Evolutionary conservation across 164 flowering plant species (phyloP), one percentile per base, ranked within the genome.

Genomic region (Stephania cephalantha): DNA sequence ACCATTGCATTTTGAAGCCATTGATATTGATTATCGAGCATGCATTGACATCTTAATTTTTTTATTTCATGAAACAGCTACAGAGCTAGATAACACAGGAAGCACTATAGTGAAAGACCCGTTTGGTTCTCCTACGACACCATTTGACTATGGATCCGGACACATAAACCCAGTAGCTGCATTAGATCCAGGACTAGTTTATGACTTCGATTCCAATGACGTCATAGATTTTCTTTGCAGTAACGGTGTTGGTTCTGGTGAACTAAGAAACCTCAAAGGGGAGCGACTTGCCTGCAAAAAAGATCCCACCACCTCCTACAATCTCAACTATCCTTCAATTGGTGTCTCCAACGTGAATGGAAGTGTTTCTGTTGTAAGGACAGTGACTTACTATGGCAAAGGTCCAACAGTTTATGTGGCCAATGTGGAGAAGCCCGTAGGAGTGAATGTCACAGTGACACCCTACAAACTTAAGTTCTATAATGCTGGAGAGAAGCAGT

Each of bases 241-340:
- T 67, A 80, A 35, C 15, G 83, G 86, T 20, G 86, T 88, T 25
- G 80, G 76, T 53, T 79, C 84, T 48, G 82, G 76, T 69, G 84
- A 85, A 70, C 77, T 86, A 29, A 75, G 72, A 72, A 85, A 85
- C 74, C 83, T 85, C 67, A 86, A 87, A 6, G 87, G 87, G 35
- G 35, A 81, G 45, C 73, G 17, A 30, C 68, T 77, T 42, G 25
- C 73, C 15, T 87, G 90, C 79, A 79, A 68, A 46, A 81, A 74
- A 5, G n/a, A 58, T 13, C 64, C 64, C 64, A 58, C 64, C 52
- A 76, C 85, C 2, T 74, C 89, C 12, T 84, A 85, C 77, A 73
- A 87, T 69, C 82, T 88, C 46, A 88, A 90, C 74, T 90, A 88
- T 69, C 91, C 90, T 30, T 86, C 93, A 30, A 86, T 90, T 73